phyloP scores from a whole-genome alignment of 257 asterid species.

The Rehmannia glutinosa region DNA sequence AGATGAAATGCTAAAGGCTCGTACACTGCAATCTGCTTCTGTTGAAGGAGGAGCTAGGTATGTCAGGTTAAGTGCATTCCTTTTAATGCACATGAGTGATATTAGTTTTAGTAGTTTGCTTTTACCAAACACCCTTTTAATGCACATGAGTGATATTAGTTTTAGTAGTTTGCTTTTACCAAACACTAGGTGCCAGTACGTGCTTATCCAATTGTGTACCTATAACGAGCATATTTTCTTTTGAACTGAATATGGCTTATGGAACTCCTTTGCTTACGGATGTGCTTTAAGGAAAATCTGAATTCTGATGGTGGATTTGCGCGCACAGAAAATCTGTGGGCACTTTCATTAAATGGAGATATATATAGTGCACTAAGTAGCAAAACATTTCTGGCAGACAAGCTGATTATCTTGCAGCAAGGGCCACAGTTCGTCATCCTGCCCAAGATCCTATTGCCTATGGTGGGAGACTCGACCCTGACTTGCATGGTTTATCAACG shows the following conservation, averaged over 20 bases:
- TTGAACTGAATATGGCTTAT: conserved; percentile 12
- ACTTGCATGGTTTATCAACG: conserved; percentile 54
- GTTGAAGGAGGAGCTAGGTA: conserved; percentile 87
- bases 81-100: not conserved
- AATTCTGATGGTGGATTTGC: conserved; percentile 29
- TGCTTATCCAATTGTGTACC: conserved; percentile 3
- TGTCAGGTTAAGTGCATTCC: conserved; percentile 11
- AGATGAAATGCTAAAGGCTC: conserved; percentile 74
- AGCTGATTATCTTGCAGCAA: conserved; percentile 80
- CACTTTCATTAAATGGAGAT: conserved; percentile 37
- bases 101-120: conserved; percentile 10
- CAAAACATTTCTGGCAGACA: conserved; percentile 92
- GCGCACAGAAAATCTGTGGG: conserved; percentile 33
- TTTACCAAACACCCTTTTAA: too few species aligned
- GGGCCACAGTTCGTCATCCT: conserved; percentile 62
- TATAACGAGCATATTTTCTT: conserved; percentile 1
- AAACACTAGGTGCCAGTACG: not conserved
- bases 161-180: too few species aligned
- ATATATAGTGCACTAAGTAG: conserved; percentile 64
- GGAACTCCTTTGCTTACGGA: conserved; percentile 12
- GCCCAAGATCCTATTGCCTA: conserved; percentile 70
- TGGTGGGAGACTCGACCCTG: conserved; percentile 74
- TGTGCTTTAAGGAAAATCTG: conserved; percentile 16
- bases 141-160: too few species aligned
- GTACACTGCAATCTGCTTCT: conserved; percentile 63